Conservation (phyloP, 192 early-diverging fungal genomes). For the Podila epigama region DNA sequence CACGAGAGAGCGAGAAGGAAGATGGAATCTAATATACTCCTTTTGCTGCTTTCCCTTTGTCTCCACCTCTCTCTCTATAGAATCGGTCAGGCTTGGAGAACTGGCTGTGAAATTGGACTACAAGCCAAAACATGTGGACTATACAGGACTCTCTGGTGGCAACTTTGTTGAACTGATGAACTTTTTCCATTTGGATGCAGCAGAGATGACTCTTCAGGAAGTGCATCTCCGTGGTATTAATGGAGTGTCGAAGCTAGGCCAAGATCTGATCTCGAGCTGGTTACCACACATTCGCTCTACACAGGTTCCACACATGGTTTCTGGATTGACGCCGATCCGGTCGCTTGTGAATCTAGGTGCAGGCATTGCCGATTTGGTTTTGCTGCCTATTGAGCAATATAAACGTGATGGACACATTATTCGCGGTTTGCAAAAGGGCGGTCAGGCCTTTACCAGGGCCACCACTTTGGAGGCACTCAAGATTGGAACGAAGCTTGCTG, state of each 20-base stretch:
- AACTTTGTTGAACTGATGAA: conserved; percentile 88
- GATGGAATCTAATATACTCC: background rate
- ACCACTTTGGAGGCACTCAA: conserved; percentile 93
- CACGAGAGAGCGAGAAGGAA: too few relatives aligned
- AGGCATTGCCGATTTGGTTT: conserved; percentile 91
- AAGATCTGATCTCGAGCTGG: conserved; percentile 78
- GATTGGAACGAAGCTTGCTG: conserved; percentile 84
- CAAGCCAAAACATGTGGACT: conserved; percentile 94
- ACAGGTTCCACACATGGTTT: conserved; percentile 88
- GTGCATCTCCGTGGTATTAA: conserved; percentile 82
- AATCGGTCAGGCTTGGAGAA: conserved; percentile 72
- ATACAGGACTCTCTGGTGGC: conserved; percentile 71
- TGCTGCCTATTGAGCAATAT: conserved; percentile 94
- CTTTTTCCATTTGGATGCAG: conserved; percentile 91
- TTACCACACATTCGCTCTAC: conserved; percentile 92
- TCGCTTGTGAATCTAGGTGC: conserved; percentile 90
- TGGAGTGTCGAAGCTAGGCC: conserved; percentile 71
- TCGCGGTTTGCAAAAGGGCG: conserved; percentile 86
- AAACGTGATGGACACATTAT: conserved; percentile 90
- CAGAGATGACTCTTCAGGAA: conserved; percentile 84
- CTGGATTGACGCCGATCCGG: conserved; percentile 87
- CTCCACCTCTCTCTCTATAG: conserved; percentile 29
- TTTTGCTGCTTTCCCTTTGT: background rate
- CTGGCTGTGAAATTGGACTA: conserved; percentile 93
- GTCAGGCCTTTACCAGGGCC: conserved; percentile 87